A percentile compares a stretch with the other conserved stretches of the same genome.
phyloP scores from a whole-genome alignment of 1,139 yeast species.

The Zygosaccharomyces pseudobailii region DNA sequence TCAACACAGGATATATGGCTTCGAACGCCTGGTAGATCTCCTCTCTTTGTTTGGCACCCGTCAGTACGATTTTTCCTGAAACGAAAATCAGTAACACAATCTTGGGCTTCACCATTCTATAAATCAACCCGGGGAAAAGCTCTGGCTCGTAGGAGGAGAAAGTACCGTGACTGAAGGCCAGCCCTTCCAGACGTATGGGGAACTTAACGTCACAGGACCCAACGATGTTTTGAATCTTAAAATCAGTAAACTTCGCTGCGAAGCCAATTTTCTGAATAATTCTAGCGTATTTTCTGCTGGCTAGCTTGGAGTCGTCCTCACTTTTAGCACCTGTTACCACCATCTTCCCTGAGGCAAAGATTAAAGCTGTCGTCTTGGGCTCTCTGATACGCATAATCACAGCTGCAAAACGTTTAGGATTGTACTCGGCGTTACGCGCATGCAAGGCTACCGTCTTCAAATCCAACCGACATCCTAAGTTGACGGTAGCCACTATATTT shows the following conservation, averaged over 20 bases:
- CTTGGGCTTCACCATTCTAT: constrained; percentile 99
- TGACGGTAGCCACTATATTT: constrained; percentile 96
- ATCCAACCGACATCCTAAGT: constrained; percentile 91
- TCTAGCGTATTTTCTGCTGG: constrained; percentile 96
- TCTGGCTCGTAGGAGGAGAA: constrained; percentile 99
- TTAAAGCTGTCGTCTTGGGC: constrained; percentile 96
- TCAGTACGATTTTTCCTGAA: constrained; percentile 93
- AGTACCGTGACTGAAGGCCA: constrained; percentile 97
- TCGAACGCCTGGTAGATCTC: constrained; percentile 98
- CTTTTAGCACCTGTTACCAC: constrained; percentile 99
- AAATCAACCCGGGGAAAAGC: constrained; percentile 94
- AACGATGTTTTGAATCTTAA: constrained; percentile 95
- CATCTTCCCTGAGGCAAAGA: constrained; percentile 98
- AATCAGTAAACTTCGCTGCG: constrained; percentile 92
- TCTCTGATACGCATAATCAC: constrained; percentile 99
- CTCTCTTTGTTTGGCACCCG: constrained; percentile 99
- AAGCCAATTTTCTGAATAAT: constrained; percentile 97
- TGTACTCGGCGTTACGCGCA: constrained; percentile 98
- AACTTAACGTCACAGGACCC: constrained; percentile 98
- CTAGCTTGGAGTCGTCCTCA: constrained; percentile 95
- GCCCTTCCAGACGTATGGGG: constrained; percentile 95
- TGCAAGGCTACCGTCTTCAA: constrained; percentile 95
- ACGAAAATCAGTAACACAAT: constrained; percentile 93
- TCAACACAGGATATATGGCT: constrained; percentile 95
- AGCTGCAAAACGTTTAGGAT: constrained; percentile 98